These are phyloP conservation scores for Saccharomyces jurei DNA, from an alignment of 805 yeast genomes.

Conservation along the genomic window DNA sequence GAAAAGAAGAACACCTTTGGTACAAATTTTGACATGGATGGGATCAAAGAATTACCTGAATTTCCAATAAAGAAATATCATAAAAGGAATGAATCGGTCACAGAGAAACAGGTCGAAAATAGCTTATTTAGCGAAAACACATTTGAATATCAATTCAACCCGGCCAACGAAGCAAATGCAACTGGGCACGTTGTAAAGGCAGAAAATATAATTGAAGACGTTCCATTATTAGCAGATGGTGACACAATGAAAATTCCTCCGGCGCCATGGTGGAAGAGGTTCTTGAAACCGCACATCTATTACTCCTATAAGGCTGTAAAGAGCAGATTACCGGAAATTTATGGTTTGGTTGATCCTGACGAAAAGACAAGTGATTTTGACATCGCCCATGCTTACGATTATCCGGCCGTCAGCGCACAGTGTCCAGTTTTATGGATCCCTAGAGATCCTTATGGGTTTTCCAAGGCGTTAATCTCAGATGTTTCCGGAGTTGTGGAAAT, in stretches of 20 bases:
- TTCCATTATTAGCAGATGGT: conserved; percentile 70
- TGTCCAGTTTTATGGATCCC: conserved; percentile 89
- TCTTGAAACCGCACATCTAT: conserved; percentile 49
- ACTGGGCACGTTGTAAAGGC: conserved; percentile 7
- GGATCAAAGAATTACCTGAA: conserved; percentile 25
- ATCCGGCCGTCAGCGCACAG: conserved; percentile 61
- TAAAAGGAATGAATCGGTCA: background rate
- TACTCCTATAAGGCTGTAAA: conserved; percentile 41
- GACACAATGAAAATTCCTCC: conserved; percentile 26
- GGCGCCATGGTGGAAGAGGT: conserved; percentile 39
- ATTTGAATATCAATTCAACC: conserved; percentile 14
- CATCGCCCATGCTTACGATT: conserved; percentile 56
- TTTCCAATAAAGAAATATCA: conserved; percentile 25
- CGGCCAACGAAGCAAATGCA: background rate
- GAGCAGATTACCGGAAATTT: conserved; percentile 51
- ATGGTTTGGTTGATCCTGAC: conserved; percentile 42
- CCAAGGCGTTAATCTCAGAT: conserved; percentile 48
- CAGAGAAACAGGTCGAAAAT: conserved; percentile 5
- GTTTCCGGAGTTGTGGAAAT: conserved; percentile 50
- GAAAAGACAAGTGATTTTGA: conserved; percentile 32
- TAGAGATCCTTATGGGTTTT: conserved; percentile 78
- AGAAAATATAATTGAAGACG: conserved; percentile 25
- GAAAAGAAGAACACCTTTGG: conserved; percentile 4
- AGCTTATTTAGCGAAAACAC: conserved; percentile 17
- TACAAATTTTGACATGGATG: conserved; percentile 5